phyloP scores from a whole-genome alignment of 2,329 filamentous ascomycete species.

The Diplodia intermedia region DNA sequence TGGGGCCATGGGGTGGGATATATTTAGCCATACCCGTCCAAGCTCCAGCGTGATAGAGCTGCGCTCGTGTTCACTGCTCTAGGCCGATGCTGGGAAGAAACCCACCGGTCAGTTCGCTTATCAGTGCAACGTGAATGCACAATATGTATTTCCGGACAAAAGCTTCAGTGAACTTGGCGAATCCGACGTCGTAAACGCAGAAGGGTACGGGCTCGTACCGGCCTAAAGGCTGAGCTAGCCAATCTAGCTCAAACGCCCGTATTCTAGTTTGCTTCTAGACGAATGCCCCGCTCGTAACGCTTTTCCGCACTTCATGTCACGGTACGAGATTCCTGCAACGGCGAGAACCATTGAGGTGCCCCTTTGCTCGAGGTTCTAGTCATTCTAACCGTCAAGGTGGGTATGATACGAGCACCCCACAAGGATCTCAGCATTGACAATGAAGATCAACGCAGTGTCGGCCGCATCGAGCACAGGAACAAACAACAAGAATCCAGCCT shows the following conservation, averaged over 20 bases:
- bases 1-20: neutral
- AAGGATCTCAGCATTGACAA: neutral
- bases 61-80: neutral
- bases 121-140: neutral
- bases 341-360: neutral
- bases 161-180: too few species aligned
- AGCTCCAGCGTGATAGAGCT: neutral
- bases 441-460: neutral
- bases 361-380: neutral
- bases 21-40: neutral
- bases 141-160: too few species aligned
- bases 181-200: neutral
- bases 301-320: neutral
- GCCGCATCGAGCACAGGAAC: neutral
- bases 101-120: neutral
- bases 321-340: neutral
- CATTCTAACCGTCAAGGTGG: neutral
- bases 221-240: neutral
- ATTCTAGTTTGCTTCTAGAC: neutral
- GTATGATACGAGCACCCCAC: neutral
- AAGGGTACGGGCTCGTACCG: slow-evolving; percentile 2
- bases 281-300: neutral
- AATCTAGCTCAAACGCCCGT: slow-evolving; percentile 13
- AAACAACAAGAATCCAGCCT: neutral
- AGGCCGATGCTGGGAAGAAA: neutral